Percentiles rank a stretch among this genome's conserved stretches.
Conservation (phyloP, 352 stramenopile species). For the Pilasporangium apinafurcum region DNA sequence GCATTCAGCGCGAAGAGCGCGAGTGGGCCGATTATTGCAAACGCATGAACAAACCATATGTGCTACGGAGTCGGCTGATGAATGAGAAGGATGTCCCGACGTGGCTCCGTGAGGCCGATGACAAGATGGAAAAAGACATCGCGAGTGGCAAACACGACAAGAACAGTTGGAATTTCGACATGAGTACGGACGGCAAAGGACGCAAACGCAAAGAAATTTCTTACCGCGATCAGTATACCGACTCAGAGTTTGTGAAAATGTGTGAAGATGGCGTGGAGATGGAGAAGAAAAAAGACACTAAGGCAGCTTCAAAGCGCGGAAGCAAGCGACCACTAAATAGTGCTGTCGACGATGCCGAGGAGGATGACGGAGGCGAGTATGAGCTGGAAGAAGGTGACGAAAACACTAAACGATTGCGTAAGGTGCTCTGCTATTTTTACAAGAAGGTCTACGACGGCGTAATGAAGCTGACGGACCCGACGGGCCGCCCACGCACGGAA, state of each 20-base stretch:
- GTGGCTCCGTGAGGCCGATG: conserved; percentile 72
- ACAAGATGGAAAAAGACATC: conserved; percentile 48
- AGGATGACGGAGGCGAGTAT: too few relatives aligned
- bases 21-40: conserved; percentile 72
- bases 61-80: conserved; percentile 58
- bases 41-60: conserved; percentile 33
- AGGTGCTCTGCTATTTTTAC: conserved; percentile 77
- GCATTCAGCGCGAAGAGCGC: conserved; percentile 44
- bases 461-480: conserved; percentile 66
- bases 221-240: conserved; percentile 81
- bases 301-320: conserved; percentile 21
- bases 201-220: conserved; percentile 83
- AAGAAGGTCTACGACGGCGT: conserved; percentile 82
- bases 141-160: conserved; percentile 48
- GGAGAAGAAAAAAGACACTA: conserved; percentile 14
- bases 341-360: conserved; percentile 18
- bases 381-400: conserved; percentile 32
- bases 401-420: conserved; percentile 39
- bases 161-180: conserved; percentile 56
- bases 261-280: conserved; percentile 78
- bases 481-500: conserved; percentile 55
- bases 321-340: conserved; percentile 13
- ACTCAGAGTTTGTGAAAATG: conserved; percentile 86
- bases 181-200: conserved; percentile 31
- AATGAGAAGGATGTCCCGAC: conserved; percentile 57